Evolutionary conservation across 2,329 filamentous ascomycete genomes (phyloP).

Genomic region (Drechslerella coelobrocha): DNA sequence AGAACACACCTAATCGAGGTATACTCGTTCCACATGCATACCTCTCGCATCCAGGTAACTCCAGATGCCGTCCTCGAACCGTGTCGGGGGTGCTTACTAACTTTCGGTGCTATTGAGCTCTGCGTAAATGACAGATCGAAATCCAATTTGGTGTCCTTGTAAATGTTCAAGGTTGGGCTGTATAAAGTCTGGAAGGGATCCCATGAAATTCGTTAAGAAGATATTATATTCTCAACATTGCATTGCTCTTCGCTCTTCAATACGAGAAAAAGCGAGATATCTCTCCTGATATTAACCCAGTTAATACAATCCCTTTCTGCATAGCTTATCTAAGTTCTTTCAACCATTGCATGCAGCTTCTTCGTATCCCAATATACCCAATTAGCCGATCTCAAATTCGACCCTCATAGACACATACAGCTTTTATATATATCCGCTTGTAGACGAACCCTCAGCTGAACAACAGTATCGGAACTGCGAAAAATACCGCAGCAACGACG

Average conservation of each 20-base stretch:
- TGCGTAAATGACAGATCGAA: slow-evolving; percentile 30
- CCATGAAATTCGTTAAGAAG: no score
- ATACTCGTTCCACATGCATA: no score
- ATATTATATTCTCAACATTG: slow-evolving; percentile 7
- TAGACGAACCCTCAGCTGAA: no score
- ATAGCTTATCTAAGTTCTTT: slow-evolving; percentile 15
- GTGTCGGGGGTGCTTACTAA: slow-evolving; percentile 40
- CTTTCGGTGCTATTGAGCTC: slow-evolving; percentile 18
- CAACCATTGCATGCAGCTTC: slow-evolving; percentile 28
- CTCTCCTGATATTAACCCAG: slow-evolving; percentile 6
- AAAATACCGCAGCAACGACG: slow-evolving; percentile 37
- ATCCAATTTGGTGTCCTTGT: slow-evolving; percentile 10
- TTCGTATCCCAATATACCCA: slow-evolving; percentile 13
- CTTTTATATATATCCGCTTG: no score
- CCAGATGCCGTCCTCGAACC: background rate
- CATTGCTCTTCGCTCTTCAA: no score
- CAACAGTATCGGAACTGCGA: no score
- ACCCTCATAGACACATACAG: no score
- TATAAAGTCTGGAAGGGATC: slow-evolving; percentile 37
- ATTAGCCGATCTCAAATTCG: no score
- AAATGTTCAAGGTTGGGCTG: background rate
- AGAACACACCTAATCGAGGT: no score
- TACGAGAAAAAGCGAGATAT: background rate
- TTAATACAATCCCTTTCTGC: slow-evolving; percentile 31
- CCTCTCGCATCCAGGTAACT: slow-evolving; percentile 8